These are phyloP conservation scores for Vaccinium macrocarpon DNA, from an alignment of 148 eudicot species.

Conservation along the genomic window DNA sequence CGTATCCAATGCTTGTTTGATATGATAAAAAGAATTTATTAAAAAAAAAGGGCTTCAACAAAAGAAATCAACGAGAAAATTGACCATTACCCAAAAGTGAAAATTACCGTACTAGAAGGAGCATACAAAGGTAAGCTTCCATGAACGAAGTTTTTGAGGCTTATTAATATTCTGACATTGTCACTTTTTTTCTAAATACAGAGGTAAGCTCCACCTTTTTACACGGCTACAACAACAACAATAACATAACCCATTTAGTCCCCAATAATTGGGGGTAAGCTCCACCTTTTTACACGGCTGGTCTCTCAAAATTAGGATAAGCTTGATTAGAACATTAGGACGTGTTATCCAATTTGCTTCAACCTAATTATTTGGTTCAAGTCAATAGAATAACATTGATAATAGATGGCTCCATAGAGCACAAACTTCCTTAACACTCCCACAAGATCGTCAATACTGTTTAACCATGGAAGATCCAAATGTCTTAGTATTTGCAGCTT, in stretches of 20 bases:
- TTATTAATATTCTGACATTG: too few species aligned
- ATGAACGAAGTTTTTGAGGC: too few species aligned
- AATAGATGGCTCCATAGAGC: conserved; percentile 7
- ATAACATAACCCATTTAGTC: too few species aligned
- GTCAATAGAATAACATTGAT: background rate
- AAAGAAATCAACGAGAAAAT: conserved; percentile 13
- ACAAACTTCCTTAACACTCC: background rate
- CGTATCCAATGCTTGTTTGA: background rate
- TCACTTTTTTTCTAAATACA: too few species aligned
- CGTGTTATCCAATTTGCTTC: background rate
- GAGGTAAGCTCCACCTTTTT: background rate
- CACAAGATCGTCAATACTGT: background rate
- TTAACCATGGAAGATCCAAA: background rate
- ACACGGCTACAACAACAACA: too few species aligned
- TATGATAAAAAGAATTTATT: background rate
- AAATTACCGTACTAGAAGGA: background rate
- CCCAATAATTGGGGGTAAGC: too few species aligned
- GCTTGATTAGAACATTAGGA: conserved; percentile 1
- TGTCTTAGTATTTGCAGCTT: background rate
- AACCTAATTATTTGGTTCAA: background rate
- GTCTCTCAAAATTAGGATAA: background rate
- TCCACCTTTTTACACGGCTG: background rate
- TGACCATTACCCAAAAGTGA: background rate
- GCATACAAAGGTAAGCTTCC: background rate
- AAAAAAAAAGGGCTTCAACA: background rate